Percentiles rank a stretch among this genome's conserved stretches.
Conservation (phyloP, 768 basidiomycete genomes). For the Russula sp. region DNA sequence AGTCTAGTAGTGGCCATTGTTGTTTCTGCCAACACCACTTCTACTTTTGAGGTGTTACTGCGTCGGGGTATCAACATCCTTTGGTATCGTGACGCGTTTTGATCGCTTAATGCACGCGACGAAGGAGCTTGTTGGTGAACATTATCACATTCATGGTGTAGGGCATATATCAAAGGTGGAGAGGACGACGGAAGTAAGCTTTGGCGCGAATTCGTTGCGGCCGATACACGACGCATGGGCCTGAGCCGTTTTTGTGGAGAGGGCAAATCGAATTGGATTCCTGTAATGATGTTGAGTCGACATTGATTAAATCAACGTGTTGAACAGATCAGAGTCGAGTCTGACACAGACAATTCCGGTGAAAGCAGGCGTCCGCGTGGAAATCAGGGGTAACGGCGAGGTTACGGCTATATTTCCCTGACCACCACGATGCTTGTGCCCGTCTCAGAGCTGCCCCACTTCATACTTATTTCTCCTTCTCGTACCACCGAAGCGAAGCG, state of each 20-base stretch:
- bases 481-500: not conserved
- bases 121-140: constrained; percentile 83
- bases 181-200: constrained; percentile 29
- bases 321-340: too few relatives aligned
- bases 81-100: constrained; percentile 59
- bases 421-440: not conserved
- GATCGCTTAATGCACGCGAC: constrained; percentile 74
- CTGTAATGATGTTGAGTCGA: not conserved
- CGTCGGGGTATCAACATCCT: constrained; percentile 65
- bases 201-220: constrained; percentile 27
- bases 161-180: constrained; percentile 28
- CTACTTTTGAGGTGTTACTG: constrained; percentile 47
- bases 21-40: not conserved
- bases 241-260: too few relatives aligned
- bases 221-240: constrained; percentile 6
- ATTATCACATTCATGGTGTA: constrained; percentile 75
- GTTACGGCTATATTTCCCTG: too few relatives aligned
- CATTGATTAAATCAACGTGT: not conserved
- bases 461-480: constrained; percentile 11
- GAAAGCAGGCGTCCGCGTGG: too few relatives aligned
- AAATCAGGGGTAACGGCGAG: too few relatives aligned
- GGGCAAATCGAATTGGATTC: too few relatives aligned
- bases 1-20: constrained; percentile 26
- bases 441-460: not conserved
- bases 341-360: too few relatives aligned